phyloP scores from a whole-genome alignment of 2,329 filamentous ascomycete species.

The Aspergillus sojae region DNA sequence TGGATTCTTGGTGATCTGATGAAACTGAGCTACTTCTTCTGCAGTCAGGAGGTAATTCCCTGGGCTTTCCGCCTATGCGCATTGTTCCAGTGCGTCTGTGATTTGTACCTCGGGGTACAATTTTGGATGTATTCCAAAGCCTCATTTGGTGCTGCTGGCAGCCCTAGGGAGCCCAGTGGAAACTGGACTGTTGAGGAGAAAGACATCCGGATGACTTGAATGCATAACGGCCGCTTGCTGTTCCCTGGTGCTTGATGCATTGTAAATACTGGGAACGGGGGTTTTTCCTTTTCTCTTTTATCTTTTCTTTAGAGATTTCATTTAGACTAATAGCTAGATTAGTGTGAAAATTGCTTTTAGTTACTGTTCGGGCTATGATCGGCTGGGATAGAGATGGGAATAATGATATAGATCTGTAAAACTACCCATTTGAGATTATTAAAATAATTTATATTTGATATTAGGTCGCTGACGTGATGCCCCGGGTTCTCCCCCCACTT shows the following conservation, averaged over 20 bases:
- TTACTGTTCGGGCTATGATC: not conserved
- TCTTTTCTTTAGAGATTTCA: not conserved
- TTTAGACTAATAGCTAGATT: slow-evolving; percentile 12
- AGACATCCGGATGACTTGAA: slow-evolving; percentile 42
- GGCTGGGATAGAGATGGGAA: no score
- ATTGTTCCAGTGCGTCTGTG: slow-evolving; percentile 53
- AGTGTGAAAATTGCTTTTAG: slow-evolving; percentile 3
- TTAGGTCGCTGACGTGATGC: not conserved
- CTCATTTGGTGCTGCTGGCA: slow-evolving; percentile 24
- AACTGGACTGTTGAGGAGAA: slow-evolving; percentile 37
- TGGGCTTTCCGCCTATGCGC: slow-evolving; percentile 53
- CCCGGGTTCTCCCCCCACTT: not conserved
- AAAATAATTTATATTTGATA: no score
- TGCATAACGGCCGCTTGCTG: slow-evolving; percentile 6
- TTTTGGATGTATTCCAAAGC: slow-evolving; percentile 50
- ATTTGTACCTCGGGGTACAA: slow-evolving; percentile 51
- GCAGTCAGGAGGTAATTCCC: slow-evolving; percentile 45
- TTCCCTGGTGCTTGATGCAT: slow-evolving; percentile 25
- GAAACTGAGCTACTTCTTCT: slow-evolving; percentile 56
- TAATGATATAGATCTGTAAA: no score
- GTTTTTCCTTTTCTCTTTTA: no score
- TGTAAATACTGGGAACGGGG: not conserved
- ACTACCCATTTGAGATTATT: no score
- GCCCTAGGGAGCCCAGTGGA: slow-evolving; percentile 26
- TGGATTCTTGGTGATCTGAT: slow-evolving; percentile 54